A percentile compares a stretch with the other conserved stretches of the same genome.
These are phyloP conservation scores for Tolypocladium ovalisporum DNA, from an alignment of 2,329 filamentous ascomycete genomes.

Conservation along the genomic window DNA sequence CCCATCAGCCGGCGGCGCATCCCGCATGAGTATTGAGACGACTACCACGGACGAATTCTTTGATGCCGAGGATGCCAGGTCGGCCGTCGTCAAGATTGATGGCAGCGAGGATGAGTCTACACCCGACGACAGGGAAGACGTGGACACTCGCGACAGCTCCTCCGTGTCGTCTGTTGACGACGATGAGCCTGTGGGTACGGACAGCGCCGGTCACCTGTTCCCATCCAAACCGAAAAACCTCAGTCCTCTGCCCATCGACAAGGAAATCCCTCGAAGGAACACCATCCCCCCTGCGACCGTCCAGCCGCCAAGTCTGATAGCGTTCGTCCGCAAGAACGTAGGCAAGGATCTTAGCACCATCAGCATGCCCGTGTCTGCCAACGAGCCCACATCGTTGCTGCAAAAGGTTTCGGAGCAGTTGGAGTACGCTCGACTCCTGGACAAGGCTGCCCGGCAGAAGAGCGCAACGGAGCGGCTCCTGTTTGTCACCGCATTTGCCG, in stretches of 20 bases:
- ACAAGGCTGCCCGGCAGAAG: conserved; percentile 56
- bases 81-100: conserved; percentile 63
- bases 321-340: conserved; percentile 92
- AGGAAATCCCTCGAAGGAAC: conserved; percentile 52
- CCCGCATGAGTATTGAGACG: conserved; percentile 66
- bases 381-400: conserved; percentile 80
- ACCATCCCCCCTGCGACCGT: conserved; percentile 66
- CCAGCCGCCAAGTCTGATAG: conserved; percentile 80
- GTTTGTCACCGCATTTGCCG: conserved; percentile 80
- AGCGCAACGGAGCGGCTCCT: conserved; percentile 60
- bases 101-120: conserved; percentile 54
- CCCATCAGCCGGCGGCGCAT: conserved; percentile 30
- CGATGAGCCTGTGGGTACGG: conserved; percentile 45
- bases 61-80: conserved; percentile 61
- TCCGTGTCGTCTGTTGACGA: conserved; percentile 50
- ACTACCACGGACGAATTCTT: conserved; percentile 84
- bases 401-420: conserved; percentile 85
- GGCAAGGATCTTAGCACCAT: conserved; percentile 96
- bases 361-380: conserved; percentile 93
- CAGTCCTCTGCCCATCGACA: conserved; percentile 61
- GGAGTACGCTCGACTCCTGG: conserved; percentile 80
- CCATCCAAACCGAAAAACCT: conserved; percentile 68
- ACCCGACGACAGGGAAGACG: conserved; percentile 8
- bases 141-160: conserved; percentile 32
- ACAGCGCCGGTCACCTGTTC: conserved; percentile 54